Evolutionary conservation across 805 yeast species (phyloP).

Genomic region (Candida caryicola): DNA sequence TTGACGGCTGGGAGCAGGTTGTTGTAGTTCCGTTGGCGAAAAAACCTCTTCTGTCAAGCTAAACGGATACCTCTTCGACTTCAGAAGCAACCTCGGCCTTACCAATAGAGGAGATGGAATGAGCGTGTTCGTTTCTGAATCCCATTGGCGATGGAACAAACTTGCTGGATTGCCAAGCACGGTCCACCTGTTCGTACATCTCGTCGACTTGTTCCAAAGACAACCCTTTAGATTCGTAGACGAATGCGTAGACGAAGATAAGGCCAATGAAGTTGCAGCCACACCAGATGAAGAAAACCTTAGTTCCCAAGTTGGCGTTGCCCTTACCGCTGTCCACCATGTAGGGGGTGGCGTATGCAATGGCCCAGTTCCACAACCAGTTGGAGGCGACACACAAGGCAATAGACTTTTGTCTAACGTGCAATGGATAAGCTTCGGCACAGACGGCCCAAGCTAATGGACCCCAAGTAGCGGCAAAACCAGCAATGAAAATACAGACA

Average conservation of each 20-base stretch:
- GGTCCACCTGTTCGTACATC: slow-evolving; percentile 30
- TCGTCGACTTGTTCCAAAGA: slow-evolving; percentile 43
- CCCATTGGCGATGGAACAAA: slow-evolving; percentile 37
- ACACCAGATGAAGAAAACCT: slow-evolving; percentile 45
- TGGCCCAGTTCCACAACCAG: slow-evolving; percentile 44
- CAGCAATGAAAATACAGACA: slow-evolving; percentile 38
- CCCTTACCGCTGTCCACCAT: slow-evolving; percentile 40
- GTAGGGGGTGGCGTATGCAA: slow-evolving; percentile 42
- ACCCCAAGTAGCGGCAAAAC: slow-evolving; percentile 43
- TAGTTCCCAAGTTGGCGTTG: slow-evolving; percentile 37
- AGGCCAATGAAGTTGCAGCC: slow-evolving; percentile 36
- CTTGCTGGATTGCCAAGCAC: slow-evolving; percentile 32
- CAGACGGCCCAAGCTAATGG: slow-evolving; percentile 40
- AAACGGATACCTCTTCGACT: slow-evolving; percentile 28
- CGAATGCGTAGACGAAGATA: slow-evolving; percentile 30
- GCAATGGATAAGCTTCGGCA: slow-evolving; percentile 37
- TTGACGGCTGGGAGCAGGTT: too few relatives aligned
- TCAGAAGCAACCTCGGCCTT: slow-evolving; percentile 27
- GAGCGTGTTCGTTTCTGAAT: slow-evolving; percentile 26
- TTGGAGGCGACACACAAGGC: slow-evolving; percentile 41
- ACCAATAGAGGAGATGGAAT: slow-evolving; percentile 13
- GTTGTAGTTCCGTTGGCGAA: too few relatives aligned
- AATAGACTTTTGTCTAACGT: slow-evolving; percentile 39
- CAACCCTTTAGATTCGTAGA: slow-evolving; percentile 42
- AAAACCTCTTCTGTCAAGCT: slow-evolving; percentile 2